Base-by-base conservation (phyloP, 2,329 filamentous ascomycete genomes). In the Atkinsonella hypoxylon region DNA sequence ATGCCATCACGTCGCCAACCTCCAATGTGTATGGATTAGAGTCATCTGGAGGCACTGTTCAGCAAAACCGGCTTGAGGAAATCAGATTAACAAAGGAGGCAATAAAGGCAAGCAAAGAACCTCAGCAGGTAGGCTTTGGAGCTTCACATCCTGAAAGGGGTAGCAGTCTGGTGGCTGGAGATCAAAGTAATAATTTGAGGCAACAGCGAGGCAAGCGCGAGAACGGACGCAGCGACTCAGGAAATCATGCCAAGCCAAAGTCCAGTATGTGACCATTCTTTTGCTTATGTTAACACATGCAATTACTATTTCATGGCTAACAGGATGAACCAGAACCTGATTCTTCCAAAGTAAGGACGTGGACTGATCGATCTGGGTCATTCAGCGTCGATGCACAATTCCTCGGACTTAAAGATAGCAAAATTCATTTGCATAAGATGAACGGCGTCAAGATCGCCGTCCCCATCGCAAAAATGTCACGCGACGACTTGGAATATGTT, bases 391-490 rank as follows among this genome's bases (percentile, higher is more conserved):
- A 97, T 58, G 93, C 93, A 15, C 89, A 98, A 64, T 98, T 97
- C 62, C 81, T 98, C 48, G 91, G 89, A 30, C 77, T 97, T 48
- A 89, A 89, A 65, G 93, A 97, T 64, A 89, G 90, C 56, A 97
- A 97, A 68, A 94, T 98, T 57, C 94, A 98, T 67, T 75, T 98
- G 20, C 93, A 98, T 73, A 98, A 98, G 72, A 78, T 89, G 69
- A 98, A 98, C 64, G 93, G 93, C 38, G 89, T 98, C 60, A 97
- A 97, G 69, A 98, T 98, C 67, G 93, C 93, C 9, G 93, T 98
- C 4, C 93, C 93, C 2, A 81, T 97, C 30, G 75, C 82, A 39
- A 98, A 98, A 66, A 98, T 98, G 93, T 94, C 91, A 1, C 77
- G 89, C 41, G 87, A 91, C 62, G 93, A 98, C 68, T 75, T 98